These are phyloP conservation scores for Pelagophyceae sp. DNA, from an alignment of 352 stramenopile genomes.

Conservation along the genomic window DNA sequence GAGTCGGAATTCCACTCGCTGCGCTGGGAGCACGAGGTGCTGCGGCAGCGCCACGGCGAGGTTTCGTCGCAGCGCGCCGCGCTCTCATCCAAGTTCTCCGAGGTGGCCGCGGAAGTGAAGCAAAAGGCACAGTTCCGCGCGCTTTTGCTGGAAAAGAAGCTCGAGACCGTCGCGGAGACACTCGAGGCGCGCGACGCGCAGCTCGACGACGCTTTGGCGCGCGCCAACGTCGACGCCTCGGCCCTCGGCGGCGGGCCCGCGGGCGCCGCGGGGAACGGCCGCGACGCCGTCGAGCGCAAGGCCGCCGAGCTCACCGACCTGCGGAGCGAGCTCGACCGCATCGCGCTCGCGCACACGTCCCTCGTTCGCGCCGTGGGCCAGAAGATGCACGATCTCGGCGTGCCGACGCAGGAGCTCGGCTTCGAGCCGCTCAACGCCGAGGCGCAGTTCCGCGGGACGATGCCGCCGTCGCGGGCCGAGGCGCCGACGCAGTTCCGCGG, in stretches of 20 bases:
- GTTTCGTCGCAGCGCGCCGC: conserved; percentile 73
- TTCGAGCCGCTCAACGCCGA: conserved; percentile 24
- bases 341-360: conserved; percentile 57
- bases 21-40: conserved; percentile 78
- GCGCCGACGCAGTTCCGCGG: too few species aligned
- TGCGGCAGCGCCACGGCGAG: conserved; percentile 70
- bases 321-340: conserved; percentile 52
- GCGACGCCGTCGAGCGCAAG: conserved; percentile 69
- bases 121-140: conserved; percentile 85
- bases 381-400: conserved; percentile 78
- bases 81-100: conserved; percentile 72
- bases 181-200: conserved; percentile 80
- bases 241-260: conserved; percentile 31
- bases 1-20: conserved; percentile 75
- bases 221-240: conserved; percentile 73
- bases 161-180: conserved; percentile 62
- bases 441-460: neutral
- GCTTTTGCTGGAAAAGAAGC: conserved; percentile 84
- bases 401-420: conserved; percentile 71
- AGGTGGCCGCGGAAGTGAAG: conserved; percentile 78
- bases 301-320: conserved; percentile 59
- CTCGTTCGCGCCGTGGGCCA: conserved; percentile 57
- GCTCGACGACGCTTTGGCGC: conserved; percentile 75
- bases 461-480: too few species aligned
- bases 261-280: conserved; percentile 45